Evolutionary conservation across 352 stramenopile genomes (phyloP).

Genomic region (Globisporangium ultimum): DNA sequence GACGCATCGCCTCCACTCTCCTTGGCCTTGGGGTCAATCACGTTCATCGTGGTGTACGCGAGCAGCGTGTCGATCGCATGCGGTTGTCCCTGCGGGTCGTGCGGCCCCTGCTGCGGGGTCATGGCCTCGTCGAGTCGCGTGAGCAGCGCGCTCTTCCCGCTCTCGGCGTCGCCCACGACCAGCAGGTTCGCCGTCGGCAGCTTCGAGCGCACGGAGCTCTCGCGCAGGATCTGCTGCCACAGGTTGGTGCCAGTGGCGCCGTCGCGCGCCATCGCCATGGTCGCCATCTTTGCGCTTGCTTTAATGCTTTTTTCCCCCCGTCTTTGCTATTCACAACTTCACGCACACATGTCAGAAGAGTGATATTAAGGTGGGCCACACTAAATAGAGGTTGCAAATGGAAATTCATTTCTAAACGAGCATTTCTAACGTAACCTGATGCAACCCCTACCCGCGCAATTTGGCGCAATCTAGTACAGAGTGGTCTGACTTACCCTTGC

Average conservation of each 20-base stretch:
- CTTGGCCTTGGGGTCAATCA: slow-evolving; percentile 62
- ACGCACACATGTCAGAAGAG: background rate
- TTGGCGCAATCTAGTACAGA: background rate
- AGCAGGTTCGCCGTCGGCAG: slow-evolving; percentile 66
- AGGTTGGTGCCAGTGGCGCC: slow-evolving; percentile 29
- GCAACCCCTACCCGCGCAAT: background rate
- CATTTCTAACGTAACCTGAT: background rate
- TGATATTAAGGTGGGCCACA: background rate
- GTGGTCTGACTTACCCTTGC: background rate
- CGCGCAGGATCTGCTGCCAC: slow-evolving; percentile 83
- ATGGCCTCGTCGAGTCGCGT: slow-evolving; percentile 47
- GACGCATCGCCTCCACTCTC: slow-evolving; percentile 42
- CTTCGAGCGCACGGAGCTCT: slow-evolving; percentile 74
- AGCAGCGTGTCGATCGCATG: slow-evolving; percentile 43
- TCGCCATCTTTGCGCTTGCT: background rate
- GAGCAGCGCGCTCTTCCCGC: slow-evolving; percentile 69
- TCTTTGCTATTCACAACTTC: background rate
- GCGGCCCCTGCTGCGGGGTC: slow-evolving; percentile 10
- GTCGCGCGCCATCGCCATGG: background rate
- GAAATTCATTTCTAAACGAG: background rate
- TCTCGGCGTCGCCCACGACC: slow-evolving; percentile 67
- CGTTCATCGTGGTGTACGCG: slow-evolving; percentile 57
- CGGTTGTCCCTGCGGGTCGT: slow-evolving; percentile 17
- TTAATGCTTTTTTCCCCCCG: background rate
- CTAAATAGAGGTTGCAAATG: background rate